Conservation (phyloP, 345 rosid species). For the Bruguiera gymnorhiza region DNA sequence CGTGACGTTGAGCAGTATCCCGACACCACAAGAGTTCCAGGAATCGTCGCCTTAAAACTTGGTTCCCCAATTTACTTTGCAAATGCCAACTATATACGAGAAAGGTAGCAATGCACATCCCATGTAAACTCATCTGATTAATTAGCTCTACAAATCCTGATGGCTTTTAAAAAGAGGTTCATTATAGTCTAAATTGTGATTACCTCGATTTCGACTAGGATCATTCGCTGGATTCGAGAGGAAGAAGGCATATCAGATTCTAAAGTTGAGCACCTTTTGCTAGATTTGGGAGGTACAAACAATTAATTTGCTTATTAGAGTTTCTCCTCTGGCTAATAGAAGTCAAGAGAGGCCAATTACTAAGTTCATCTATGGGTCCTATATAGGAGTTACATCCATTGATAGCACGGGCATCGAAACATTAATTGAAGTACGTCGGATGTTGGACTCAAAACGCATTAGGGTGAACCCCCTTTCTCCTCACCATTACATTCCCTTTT, state of each 20-base stretch:
- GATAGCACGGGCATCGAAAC: constrained; percentile 77
- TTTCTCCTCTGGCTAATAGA: too few relatives aligned
- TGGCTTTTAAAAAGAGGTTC: not conserved
- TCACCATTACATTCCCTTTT: not conserved
- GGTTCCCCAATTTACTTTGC: constrained; percentile 93
- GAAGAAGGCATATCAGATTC: constrained; percentile 30
- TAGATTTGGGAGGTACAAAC: constrained; percentile 62
- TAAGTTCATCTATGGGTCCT: not conserved
- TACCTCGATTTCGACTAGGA: constrained; percentile 27
- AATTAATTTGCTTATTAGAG: not conserved
- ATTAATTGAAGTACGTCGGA: constrained; percentile 53
- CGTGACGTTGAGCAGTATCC: constrained; percentile 78
- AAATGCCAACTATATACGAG: constrained; percentile 62
- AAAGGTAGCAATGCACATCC: constrained; percentile 40
- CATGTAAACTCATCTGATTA: not conserved
- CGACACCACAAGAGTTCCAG: constrained; percentile 32
- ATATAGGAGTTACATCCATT: constrained; percentile 61
- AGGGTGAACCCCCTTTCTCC: constrained; percentile 36
- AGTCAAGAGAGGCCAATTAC: too few relatives aligned
- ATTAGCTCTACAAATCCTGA: not conserved
- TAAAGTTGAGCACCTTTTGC: constrained; percentile 52
- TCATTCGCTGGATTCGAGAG: constrained; percentile 61
- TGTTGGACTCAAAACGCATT: constrained; percentile 33
- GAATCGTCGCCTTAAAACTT: constrained; percentile 59
- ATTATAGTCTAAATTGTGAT: not conserved